Percentiles rank a stretch among this genome's conserved stretches.
phyloP scores from a whole-genome alignment of 257 asterid genomes.

The Eustoma russellianum region DNA sequence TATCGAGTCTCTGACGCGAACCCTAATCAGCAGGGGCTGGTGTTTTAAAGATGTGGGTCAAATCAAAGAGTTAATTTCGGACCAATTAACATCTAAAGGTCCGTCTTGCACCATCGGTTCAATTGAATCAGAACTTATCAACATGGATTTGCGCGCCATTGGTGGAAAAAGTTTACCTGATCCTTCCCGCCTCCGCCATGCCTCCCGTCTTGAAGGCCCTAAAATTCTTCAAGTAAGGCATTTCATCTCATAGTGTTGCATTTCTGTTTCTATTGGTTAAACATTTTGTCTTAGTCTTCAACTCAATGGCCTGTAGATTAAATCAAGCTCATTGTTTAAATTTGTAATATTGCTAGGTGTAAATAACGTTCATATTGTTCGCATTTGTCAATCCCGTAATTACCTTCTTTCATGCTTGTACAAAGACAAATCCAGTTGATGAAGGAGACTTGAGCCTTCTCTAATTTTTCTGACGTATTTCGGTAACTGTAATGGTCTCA shows the following conservation, averaged over 20 bases:
- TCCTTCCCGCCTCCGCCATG: conserved; percentile 38
- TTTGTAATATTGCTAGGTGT: no score
- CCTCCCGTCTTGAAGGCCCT: conserved; percentile 54
- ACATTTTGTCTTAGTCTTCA: no score
- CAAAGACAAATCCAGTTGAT: no score
- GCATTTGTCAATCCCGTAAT: no score
- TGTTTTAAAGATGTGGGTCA: conserved; percentile 34
- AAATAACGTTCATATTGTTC: no score
- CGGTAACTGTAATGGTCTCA: not conserved
- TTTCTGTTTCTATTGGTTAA: not conserved
- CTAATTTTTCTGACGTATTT: no score
- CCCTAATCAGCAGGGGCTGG: conserved; percentile 68
- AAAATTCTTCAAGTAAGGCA: conserved; percentile 60
- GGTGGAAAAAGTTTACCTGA: conserved; percentile 73
- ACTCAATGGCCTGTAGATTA: no score
- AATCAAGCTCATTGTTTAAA: no score
- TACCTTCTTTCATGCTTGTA: no score
- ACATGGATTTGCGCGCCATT: conserved; percentile 56
- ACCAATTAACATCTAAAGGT: conserved; percentile 24
- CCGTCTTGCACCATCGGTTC: conserved; percentile 36
- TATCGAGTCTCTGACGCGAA: conserved; percentile 23
- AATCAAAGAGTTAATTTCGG: conserved; percentile 31
- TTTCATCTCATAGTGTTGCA: not conserved
- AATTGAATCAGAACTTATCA: conserved; percentile 57
- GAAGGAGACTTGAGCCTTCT: no score